These are phyloP conservation scores for Pyrenula massariospora DNA, from an alignment of 495 filamentous ascomycete species.

Conservation along the genomic window DNA sequence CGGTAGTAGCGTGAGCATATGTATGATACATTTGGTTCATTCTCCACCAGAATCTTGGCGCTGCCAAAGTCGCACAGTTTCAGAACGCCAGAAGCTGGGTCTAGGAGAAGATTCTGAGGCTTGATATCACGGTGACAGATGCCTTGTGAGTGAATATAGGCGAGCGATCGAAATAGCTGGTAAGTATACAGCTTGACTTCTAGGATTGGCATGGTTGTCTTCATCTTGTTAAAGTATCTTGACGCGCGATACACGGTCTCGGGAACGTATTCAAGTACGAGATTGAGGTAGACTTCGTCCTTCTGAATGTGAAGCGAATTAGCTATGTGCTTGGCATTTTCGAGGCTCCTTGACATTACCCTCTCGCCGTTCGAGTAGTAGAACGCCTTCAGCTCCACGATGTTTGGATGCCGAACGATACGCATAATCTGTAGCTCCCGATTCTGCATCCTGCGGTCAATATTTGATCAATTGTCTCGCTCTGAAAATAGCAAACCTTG, in stretches of 20 bases:
- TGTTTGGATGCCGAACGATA: constrained; percentile 96
- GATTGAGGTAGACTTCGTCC: constrained; percentile 97
- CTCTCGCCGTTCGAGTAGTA: constrained; percentile 98
- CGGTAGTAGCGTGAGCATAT: constrained; percentile 99
- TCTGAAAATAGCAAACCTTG: constrained; percentile 50
- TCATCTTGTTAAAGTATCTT: constrained; percentile 98
- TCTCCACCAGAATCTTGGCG: constrained; percentile 96
- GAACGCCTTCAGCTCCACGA: constrained; percentile 96
- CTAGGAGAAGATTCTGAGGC: constrained; percentile 91
- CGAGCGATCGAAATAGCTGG: constrained; percentile 94
- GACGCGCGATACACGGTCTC: constrained; percentile 99
- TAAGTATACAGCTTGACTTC: constrained; percentile 99
- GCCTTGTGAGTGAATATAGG: constrained; percentile 98
- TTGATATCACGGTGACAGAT: constrained; percentile 99
- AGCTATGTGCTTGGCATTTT: constrained; percentile 4
- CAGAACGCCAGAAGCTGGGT: constrained; percentile 78
- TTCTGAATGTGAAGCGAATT: constrained; percentile 43
- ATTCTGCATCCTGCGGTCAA: constrained; percentile 53
- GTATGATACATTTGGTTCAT: constrained; percentile 98
- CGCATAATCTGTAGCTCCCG: constrained; percentile 99
- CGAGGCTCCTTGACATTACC: constrained; percentile 43
- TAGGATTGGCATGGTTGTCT: constrained; percentile 97
- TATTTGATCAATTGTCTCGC: neutral
- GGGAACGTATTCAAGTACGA: constrained; percentile 95
- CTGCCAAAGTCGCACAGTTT: constrained; percentile 99